Evolutionary conservation across 768 basidiomycete genomes (phyloP).

Genomic region (Mycena crocata): DNA sequence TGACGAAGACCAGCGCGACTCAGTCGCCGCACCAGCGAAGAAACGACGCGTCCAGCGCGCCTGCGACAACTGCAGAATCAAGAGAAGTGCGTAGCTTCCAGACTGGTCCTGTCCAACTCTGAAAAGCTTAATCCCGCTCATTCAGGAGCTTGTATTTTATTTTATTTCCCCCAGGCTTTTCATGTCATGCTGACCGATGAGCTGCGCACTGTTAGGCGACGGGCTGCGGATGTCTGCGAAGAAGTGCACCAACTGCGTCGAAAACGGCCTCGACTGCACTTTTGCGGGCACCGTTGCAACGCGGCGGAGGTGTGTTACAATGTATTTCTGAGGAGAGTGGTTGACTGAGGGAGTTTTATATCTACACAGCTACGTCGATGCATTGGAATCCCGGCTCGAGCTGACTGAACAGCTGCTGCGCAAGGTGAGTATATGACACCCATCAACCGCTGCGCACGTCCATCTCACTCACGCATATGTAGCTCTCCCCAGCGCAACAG

Average conservation of each 20-base stretch:
- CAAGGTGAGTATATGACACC: conserved; percentile 30
- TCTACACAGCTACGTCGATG: conserved; percentile 48
- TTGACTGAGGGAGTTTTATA: background rate
- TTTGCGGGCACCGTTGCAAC: conserved; percentile 52
- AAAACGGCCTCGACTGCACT: conserved; percentile 51
- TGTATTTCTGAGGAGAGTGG: background rate
- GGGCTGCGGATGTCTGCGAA: conserved; percentile 10
- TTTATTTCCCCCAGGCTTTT: background rate
- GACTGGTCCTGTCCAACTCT: background rate
- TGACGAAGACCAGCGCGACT: background rate
- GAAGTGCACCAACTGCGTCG: conserved; percentile 17
- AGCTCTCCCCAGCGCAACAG: background rate
- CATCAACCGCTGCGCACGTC: no score
- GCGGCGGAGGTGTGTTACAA: conserved; percentile 38
- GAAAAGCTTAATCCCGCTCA: no score
- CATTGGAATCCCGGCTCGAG: conserved; percentile 53
- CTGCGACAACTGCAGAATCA: background rate
- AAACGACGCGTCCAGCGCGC: background rate
- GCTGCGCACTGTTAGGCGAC: background rate
- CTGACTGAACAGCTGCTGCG: conserved; percentile 57
- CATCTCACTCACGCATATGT: background rate
- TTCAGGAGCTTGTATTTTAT: background rate
- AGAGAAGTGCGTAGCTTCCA: background rate
- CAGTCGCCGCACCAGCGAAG: background rate
- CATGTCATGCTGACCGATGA: background rate